A percentile compares a stretch with the other conserved stretches of the same genome.
phyloP scores from a whole-genome alignment of 768 basidiomycete genomes.

The Serendipita indica region DNA sequence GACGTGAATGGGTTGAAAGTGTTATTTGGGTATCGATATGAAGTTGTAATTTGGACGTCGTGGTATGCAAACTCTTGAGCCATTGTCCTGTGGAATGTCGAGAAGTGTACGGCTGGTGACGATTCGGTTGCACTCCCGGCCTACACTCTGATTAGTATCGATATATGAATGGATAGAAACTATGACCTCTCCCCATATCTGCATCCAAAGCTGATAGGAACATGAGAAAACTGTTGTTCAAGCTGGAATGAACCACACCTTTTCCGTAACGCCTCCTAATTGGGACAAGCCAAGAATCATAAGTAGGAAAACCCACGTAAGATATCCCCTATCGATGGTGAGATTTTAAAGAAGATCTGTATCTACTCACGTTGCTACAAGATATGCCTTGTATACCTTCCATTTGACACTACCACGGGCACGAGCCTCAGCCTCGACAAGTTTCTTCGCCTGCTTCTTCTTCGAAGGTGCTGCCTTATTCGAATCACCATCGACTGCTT shows the following conservation, averaged over 20 bases:
- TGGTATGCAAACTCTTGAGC: not conserved
- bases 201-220: constrained; percentile 19
- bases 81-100: too few relatives aligned
- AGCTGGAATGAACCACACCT: constrained; percentile 32
- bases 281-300: constrained; percentile 10
- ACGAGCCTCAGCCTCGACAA: constrained; percentile 17
- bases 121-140: not conserved
- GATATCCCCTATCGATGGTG: constrained; percentile 13
- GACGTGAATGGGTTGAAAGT: not conserved
- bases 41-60: not conserved
- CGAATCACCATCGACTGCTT: not conserved
- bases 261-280: constrained; percentile 14
- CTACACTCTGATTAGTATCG: not conserved
- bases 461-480: not conserved
- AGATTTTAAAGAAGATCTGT: constrained; percentile 2
- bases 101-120: not conserved
- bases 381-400: constrained; percentile 18
- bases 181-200: constrained; percentile 23
- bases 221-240: not conserved
- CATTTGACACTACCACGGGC: constrained; percentile 16
- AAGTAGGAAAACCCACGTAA: constrained; percentile 15
- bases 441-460: not conserved
- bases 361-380: constrained; percentile 16
- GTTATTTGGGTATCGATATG: not conserved
- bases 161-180: not conserved